These are phyloP conservation scores for Crepidotus variabilis DNA, from an alignment of 768 basidiomycete species.

Conservation along the genomic window DNA sequence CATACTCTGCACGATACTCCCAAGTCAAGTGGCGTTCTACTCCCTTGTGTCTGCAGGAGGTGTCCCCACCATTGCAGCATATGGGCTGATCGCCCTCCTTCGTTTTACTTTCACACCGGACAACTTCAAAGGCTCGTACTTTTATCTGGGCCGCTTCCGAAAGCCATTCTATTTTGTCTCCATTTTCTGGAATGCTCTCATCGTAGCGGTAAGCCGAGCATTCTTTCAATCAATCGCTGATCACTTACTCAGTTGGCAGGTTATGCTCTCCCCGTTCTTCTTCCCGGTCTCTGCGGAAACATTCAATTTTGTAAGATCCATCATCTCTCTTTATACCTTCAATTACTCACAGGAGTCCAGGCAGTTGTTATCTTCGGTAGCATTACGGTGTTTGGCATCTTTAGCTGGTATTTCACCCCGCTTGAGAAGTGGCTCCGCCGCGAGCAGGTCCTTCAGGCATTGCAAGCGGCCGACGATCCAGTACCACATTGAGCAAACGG, in stretches of 20 bases:
- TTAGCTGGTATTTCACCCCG: constrained; percentile 78
- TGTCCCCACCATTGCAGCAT: constrained; percentile 85
- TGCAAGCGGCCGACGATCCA: constrained; percentile 21
- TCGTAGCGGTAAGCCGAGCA: constrained; percentile 59
- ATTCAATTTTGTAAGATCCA: constrained; percentile 78
- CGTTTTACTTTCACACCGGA: constrained; percentile 76
- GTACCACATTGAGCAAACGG: too few species aligned
- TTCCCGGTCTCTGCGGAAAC: constrained; percentile 75
- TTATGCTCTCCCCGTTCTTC: constrained; percentile 82
- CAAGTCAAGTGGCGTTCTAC: constrained; percentile 89
- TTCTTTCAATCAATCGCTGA: constrained; percentile 1
- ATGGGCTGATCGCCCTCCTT: constrained; percentile 76
- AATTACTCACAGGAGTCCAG: constrained; percentile 28
- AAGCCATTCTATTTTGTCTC: constrained; percentile 68
- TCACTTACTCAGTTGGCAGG: constrained; percentile 34
- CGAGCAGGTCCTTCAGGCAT: constrained; percentile 52
- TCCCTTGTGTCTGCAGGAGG: constrained; percentile 85
- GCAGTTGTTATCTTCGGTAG: constrained; percentile 75
- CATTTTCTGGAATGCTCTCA: constrained; percentile 65
- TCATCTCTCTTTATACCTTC: constrained; percentile 1
- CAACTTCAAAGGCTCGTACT: constrained; percentile 69
- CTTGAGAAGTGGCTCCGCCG: constrained; percentile 76
- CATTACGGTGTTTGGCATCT: constrained; percentile 72
- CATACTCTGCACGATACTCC: constrained; percentile 84
- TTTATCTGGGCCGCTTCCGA: constrained; percentile 63